Evolutionary conservation across 176 grass and related monocot genomes (phyloP).

Genomic region (Oryza punctata): DNA sequence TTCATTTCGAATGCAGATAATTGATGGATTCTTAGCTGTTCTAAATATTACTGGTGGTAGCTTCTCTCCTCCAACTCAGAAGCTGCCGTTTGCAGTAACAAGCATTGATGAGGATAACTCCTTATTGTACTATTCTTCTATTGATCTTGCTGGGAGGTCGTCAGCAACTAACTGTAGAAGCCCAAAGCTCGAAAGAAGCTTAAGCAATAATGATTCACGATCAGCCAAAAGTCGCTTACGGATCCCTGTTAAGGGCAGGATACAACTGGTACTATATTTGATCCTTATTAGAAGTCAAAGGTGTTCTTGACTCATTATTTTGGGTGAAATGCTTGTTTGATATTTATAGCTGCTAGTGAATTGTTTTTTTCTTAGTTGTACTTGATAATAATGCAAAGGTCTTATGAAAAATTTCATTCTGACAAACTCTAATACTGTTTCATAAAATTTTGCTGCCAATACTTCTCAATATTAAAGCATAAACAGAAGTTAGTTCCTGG

Average conservation of each 20-base stretch:
- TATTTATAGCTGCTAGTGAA: background rate
- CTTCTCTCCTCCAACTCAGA: slow-evolving; percentile 79
- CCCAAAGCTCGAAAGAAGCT: slow-evolving; percentile 59
- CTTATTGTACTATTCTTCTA: slow-evolving; percentile 92
- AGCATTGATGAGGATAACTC: slow-evolving; percentile 85
- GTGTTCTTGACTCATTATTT: background rate
- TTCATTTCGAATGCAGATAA: slow-evolving; percentile 56
- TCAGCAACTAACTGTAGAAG: slow-evolving; percentile 54
- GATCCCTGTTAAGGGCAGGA: slow-evolving; percentile 82
- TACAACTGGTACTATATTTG: slow-evolving; percentile 83
- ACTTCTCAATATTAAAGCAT: background rate
- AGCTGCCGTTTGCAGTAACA: slow-evolving; percentile 88
- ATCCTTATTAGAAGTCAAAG: slow-evolving; percentile 7
- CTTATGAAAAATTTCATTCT: background rate
- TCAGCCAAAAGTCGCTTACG: slow-evolving; percentile 83
- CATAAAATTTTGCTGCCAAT: background rate
- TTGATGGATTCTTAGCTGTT: slow-evolving; percentile 92
- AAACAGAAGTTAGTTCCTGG: background rate
- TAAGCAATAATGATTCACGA: slow-evolving; percentile 76
- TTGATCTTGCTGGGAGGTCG: slow-evolving; percentile 74
- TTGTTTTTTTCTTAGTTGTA: slow-evolving; percentile 1
- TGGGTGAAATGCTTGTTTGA: slow-evolving; percentile 25
- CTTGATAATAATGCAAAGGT: slow-evolving; percentile 12
- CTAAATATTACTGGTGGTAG: slow-evolving; percentile 80
- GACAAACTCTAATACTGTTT: background rate